These are phyloP conservation scores for Pythium angustatum DNA, from an alignment of 352 stramenopile genomes.

Conservation along the genomic window DNA sequence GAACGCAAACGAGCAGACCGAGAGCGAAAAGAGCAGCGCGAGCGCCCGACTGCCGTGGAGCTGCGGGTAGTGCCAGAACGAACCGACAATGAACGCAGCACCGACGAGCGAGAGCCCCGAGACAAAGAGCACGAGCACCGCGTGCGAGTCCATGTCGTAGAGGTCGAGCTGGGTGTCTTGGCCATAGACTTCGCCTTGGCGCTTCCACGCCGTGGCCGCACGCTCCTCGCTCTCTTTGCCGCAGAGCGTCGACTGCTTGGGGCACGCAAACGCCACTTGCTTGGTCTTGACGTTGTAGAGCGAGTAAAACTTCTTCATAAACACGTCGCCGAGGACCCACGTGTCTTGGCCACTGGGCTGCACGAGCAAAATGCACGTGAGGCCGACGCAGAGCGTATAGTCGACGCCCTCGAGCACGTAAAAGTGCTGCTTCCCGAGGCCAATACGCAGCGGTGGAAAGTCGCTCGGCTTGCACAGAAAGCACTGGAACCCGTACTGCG, in stretches of 20 bases:
- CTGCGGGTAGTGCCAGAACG: slow-evolving; percentile 65
- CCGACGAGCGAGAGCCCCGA: slow-evolving; percentile 70
- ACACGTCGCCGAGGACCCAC: slow-evolving; percentile 97
- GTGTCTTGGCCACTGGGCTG: slow-evolving; percentile 84
- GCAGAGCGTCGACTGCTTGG: slow-evolving; percentile 45
- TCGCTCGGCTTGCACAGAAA: slow-evolving; percentile 66
- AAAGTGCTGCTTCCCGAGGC: slow-evolving; percentile 59
- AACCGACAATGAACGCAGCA: slow-evolving; percentile 61
- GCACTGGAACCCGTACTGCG: slow-evolving; percentile 82
- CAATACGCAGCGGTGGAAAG: slow-evolving; percentile 69
- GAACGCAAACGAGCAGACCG: slow-evolving; percentile 57
- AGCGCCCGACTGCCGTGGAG: slow-evolving; percentile 55
- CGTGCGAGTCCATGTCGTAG: slow-evolving; percentile 74
- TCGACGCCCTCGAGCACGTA: slow-evolving; percentile 68
- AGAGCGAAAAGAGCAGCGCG: slow-evolving; percentile 66
- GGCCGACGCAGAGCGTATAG: slow-evolving; percentile 79
- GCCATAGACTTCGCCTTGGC: slow-evolving; percentile 10
- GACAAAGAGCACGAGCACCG: slow-evolving; percentile 71
- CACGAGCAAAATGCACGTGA: slow-evolving; percentile 75
- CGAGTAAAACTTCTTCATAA: slow-evolving; percentile 96
- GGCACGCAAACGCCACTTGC: slow-evolving; percentile 83
- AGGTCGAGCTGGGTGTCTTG: slow-evolving; percentile 56
- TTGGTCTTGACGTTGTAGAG: slow-evolving; percentile 90
- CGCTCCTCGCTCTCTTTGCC: slow-evolving; percentile 40
- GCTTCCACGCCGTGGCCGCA: slow-evolving; percentile 11